Percentiles rank a stretch among this genome's conserved stretches.
phyloP scores from a whole-genome alignment of 2,329 filamentous ascomycete species.

The Dryadomyces quercus-mongolicae region DNA sequence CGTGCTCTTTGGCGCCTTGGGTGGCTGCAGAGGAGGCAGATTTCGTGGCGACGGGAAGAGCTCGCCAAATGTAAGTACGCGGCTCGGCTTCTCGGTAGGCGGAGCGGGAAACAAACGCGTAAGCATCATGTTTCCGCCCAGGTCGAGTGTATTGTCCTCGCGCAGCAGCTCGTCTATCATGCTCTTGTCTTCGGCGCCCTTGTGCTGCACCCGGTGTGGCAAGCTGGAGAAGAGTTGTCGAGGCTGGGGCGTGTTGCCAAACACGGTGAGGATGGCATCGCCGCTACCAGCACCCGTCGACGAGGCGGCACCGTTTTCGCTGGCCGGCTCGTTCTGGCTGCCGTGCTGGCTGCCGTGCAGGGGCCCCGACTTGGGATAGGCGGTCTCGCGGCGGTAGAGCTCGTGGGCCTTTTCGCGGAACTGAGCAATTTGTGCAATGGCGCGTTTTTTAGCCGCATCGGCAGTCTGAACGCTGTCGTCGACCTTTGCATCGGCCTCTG shows the following conservation, averaged over 20 bases:
- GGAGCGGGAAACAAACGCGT: conserved; percentile 48
- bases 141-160: conserved; percentile 8
- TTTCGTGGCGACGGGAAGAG: conserved; percentile 57
- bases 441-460: conserved; percentile 19
- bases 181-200: conserved; percentile 13
- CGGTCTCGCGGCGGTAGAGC: conserved; percentile 49
- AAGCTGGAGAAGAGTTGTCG: conserved; percentile 82
- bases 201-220: conserved; percentile 29
- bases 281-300: conserved; percentile 20
- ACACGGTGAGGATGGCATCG: conserved; percentile 57
- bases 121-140: conserved; percentile 39
- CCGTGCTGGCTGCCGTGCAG: conserved; percentile 2
- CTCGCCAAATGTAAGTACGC: conserved; percentile 56
- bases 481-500: not conserved
- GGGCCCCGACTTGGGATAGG: conserved; percentile 31
- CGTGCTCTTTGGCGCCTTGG: conserved; percentile 58
- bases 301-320: conserved; percentile 9
- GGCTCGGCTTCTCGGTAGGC: conserved; percentile 33
- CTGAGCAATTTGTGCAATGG: conserved; percentile 32
- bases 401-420: conserved; percentile 53
- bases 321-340: not conserved
- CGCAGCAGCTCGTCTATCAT: conserved; percentile 43
- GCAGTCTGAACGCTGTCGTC: not conserved
- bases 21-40: conserved; percentile 54
- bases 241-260: conserved; percentile 60